Conservation (phyloP, 2,329 filamentous ascomycete genomes). For the Davidsoniella virescens region DNA sequence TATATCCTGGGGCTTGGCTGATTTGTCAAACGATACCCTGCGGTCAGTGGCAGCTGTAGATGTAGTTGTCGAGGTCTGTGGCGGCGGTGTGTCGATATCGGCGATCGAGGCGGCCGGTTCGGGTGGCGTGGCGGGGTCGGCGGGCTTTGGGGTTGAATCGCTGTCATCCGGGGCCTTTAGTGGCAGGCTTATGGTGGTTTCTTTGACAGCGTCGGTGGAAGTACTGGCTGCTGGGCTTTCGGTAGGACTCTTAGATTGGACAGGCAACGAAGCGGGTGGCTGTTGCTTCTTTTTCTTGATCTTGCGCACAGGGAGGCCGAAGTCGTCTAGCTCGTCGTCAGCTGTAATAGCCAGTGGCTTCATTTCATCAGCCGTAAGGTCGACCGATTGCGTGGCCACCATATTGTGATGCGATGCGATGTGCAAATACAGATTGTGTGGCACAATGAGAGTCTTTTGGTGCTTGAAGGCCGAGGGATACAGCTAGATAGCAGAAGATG, state of each 20-base stretch:
- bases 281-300: background rate
- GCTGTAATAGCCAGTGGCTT: slow-evolving; percentile 12
- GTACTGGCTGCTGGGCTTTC: background rate
- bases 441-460: background rate
- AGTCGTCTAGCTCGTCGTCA: slow-evolving; percentile 45
- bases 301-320: slow-evolving; percentile 43
- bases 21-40: background rate
- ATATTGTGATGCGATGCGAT: background rate
- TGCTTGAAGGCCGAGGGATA: too few relatives aligned
- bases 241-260: background rate
- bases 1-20: background rate
- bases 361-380: slow-evolving; percentile 10
- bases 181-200: slow-evolving; percentile 5
- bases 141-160: background rate
- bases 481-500: background rate
- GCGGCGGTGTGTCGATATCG: background rate
- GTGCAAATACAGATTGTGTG: background rate
- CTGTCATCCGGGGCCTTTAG: slow-evolving; percentile 4
- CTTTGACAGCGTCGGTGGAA: background rate
- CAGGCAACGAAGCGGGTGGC: background rate
- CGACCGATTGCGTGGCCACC: background rate
- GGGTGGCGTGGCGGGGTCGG: slow-evolving; percentile 1
- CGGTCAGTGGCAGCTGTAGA: background rate
- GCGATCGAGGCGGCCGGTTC: background rate
- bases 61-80: background rate